phyloP scores from a whole-genome alignment of 2,329 filamentous ascomycete genomes.

The Penicillium sclerotiorum region DNA sequence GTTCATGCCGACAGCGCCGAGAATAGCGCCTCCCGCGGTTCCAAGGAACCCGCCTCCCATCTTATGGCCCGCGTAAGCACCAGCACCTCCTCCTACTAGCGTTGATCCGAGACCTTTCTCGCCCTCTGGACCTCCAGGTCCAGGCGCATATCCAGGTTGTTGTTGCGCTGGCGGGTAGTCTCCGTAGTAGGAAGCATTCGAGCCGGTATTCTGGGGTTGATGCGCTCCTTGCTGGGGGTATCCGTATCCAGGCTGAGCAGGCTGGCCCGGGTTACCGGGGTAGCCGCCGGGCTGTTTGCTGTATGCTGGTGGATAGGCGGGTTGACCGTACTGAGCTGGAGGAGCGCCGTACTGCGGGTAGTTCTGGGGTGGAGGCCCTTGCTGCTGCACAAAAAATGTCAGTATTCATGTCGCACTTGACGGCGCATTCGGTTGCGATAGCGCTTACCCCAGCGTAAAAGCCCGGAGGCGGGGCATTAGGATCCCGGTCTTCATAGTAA shows the following conservation, averaged over 20 bases:
- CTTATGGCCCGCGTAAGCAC: conserved; percentile 25
- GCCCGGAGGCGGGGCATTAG: too few species aligned
- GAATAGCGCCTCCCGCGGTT: conserved; percentile 22
- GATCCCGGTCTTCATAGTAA: background rate
- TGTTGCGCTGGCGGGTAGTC: background rate
- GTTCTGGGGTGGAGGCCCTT: background rate
- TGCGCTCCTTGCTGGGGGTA: background rate
- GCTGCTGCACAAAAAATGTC: background rate
- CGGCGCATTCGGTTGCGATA: too few species aligned
- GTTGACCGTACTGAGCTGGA: background rate
- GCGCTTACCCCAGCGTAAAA: too few species aligned
- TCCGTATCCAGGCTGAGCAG: background rate
- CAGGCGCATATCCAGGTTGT: conserved; percentile 16
- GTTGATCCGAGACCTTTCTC: conserved; percentile 25
- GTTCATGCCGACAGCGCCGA: conserved; percentile 24
- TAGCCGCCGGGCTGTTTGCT: background rate
- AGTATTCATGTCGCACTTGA: too few species aligned
- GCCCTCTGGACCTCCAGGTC: conserved; percentile 19
- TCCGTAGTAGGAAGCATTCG: background rate
- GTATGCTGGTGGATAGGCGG: background rate
- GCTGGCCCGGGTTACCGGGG: background rate
- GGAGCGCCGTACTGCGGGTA: background rate
- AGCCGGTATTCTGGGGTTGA: background rate
- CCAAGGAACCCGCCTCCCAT: conserved; percentile 12
- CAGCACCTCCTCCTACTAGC: conserved; percentile 22